A percentile compares a stretch with the other conserved stretches of the same genome.
phyloP scores from a whole-genome alignment of 306 rosid genomes.

The Sicyos edulis region DNA sequence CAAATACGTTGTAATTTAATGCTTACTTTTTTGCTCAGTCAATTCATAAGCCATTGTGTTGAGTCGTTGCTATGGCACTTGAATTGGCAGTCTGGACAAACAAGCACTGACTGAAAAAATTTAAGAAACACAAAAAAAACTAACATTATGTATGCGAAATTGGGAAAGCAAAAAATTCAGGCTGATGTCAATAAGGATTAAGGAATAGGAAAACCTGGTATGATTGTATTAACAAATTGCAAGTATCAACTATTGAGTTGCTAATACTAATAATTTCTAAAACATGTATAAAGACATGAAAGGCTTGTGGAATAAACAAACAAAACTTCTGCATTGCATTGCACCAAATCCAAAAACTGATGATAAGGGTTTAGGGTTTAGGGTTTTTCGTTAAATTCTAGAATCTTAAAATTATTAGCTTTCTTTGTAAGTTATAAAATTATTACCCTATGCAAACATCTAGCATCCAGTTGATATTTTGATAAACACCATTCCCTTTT shows the following conservation, averaged over 20 bases:
- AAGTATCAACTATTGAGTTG: neutral
- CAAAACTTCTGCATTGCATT: neutral
- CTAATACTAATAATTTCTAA: neutral
- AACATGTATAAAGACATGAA: neutral
- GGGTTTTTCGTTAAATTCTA: neutral
- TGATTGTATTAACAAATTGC: neutral
- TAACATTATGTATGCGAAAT: neutral
- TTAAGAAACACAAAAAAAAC: neutral
- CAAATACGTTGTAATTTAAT: neutral
- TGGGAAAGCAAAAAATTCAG: neutral
- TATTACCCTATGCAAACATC: neutral
- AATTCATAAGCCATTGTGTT: conserved; percentile 59
- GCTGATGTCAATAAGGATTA: neutral
- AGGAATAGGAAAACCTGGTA: neutral
- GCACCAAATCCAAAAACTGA: neutral
- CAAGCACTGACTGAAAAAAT: conserved; percentile 2
- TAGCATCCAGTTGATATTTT: neutral
- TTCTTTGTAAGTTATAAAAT: too few species aligned
- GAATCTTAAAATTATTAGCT: neutral
- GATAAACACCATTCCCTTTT: neutral
- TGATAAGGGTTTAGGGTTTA: too few species aligned
- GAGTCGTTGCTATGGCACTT: neutral
- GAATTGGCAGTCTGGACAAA: neutral
- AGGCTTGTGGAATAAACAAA: neutral
- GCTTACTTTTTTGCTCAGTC: conserved; percentile 72